Evolutionary conservation across 2,329 filamentous ascomycete species (phyloP), one percentile per base, ranked within the genome.

Genomic region (Pseudogymnoascus sp.): DNA sequence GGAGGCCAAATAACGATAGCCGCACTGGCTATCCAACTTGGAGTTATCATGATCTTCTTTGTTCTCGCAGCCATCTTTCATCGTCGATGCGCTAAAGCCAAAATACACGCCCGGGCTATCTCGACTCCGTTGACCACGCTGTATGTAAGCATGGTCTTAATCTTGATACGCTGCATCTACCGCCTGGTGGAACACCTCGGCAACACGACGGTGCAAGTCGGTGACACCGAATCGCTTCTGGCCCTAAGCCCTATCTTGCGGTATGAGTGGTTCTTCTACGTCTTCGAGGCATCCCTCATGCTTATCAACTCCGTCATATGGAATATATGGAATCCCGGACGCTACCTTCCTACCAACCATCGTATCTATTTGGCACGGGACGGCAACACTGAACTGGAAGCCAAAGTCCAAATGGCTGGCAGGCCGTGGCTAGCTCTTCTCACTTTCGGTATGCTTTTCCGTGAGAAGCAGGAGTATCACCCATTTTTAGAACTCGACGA

Each of bases 261-360:
- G 23, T 79, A 82, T 67, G 82, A 85, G 70, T 81, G 77, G 76
- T 84, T 78, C 72, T 84, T 84, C 63, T 83, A 81, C 66, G 75
- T 83, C 19, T 84, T 84, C 64, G 82, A 85, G 72, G 79, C 77
- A 3, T 67, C 69, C 0, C 68, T 82, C 17, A 84, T 84, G 82
- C 69, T 83, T 2, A 50, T 67, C 61, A 84, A 84, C 66, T 74
- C 73, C 19, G 68, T 75, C 40, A 68, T 84, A 69, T 76, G 80
- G 71, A 84, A 82, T 63, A 38, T 76, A 4, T 73, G 77, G 10
- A 78, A 83, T 65, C 81, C 82, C 17, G 72, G 80, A 6, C 74
- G 73, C 44, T 82, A 75, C 67, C 72, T 84, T 26, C 82, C 82
- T 0, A 67, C 71, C 64, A 65, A 72, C 62, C 75, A 75, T 44